Evolutionary conservation across 176 grass and related monocot species (phyloP).

Genomic region (Otatea glauca): DNA sequence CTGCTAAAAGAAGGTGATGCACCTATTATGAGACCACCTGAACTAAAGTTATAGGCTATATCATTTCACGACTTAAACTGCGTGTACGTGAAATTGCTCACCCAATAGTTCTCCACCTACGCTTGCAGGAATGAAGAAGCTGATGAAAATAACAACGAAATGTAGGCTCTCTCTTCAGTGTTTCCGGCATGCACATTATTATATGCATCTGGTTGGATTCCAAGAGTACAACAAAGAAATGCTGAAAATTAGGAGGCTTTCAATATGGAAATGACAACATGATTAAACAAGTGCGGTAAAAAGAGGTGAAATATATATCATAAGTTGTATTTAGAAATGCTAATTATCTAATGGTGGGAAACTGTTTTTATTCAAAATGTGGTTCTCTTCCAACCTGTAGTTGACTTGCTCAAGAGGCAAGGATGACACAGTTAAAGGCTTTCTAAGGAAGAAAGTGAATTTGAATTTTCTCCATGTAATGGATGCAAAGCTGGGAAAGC

Average conservation of each 20-base stretch:
- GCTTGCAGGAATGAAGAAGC: slow-evolving; percentile 1
- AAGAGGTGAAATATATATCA: not conserved
- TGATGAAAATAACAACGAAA: not conserved
- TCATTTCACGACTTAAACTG: not conserved
- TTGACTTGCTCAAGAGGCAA: slow-evolving; percentile 1
- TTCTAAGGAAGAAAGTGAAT: slow-evolving; percentile 19
- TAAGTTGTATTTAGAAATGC: not conserved
- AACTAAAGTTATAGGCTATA: not conserved
- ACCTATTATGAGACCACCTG: not conserved
- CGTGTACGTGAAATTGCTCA: not conserved
- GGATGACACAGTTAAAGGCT: not conserved
- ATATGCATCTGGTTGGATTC: not conserved
- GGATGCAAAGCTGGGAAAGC: not conserved
- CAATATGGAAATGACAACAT: not conserved
- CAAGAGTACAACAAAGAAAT: not conserved
- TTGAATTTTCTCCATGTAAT: not conserved
- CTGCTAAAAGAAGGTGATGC: slow-evolving; percentile 9
- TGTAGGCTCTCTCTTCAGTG: not conserved
- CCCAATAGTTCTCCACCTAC: not conserved
- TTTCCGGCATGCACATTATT: not conserved
- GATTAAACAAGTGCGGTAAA: not conserved
- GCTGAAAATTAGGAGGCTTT: not conserved
- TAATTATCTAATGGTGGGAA: not conserved
- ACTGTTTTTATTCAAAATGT: not conserved
- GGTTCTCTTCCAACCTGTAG: not conserved